These are phyloP conservation scores for Leishmania major DNA, from an alignment of 208 protist genomes.

Conservation along the genomic window DNA sequence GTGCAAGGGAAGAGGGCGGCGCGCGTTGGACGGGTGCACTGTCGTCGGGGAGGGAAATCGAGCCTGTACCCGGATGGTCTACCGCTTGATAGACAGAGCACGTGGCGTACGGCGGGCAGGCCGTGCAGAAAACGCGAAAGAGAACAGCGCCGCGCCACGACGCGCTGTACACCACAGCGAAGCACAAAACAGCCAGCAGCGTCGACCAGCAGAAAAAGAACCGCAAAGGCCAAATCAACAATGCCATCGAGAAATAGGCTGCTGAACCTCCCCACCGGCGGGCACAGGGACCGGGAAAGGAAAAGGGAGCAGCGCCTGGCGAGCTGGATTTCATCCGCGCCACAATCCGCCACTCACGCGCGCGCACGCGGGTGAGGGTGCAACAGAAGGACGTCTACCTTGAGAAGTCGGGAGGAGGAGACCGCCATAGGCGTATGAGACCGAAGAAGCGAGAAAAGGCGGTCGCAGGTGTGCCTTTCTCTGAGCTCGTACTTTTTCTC, in stretches of 20 bases:
- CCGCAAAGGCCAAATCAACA: background rate
- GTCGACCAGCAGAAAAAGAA: background rate
- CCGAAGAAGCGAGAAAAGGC: background rate
- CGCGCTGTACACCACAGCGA: background rate
- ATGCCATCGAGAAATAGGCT: background rate
- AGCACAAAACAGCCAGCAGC: background rate
- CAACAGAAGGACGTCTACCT: background rate
- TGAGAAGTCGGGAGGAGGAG: background rate
- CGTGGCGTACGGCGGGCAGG: background rate
- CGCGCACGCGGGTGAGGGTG: no score
- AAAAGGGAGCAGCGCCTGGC: background rate
- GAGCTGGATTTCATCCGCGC: background rate
- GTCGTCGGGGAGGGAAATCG: background rate
- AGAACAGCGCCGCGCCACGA: background rate
- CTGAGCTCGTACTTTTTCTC: background rate
- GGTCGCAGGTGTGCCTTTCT: background rate
- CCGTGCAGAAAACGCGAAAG: background rate
- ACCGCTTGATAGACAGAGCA: background rate
- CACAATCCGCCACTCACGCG: background rate
- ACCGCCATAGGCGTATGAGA: background rate
- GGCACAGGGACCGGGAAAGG: background rate
- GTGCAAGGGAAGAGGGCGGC: background rate
- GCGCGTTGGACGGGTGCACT: background rate
- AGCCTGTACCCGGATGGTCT: background rate
- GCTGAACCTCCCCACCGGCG: no score